Percentiles rank a stretch among this genome's conserved stretches.
These are phyloP conservation scores for Scedosporium dehoogii DNA, from an alignment of 2,329 filamentous ascomycete species.

Conservation along the genomic window DNA sequence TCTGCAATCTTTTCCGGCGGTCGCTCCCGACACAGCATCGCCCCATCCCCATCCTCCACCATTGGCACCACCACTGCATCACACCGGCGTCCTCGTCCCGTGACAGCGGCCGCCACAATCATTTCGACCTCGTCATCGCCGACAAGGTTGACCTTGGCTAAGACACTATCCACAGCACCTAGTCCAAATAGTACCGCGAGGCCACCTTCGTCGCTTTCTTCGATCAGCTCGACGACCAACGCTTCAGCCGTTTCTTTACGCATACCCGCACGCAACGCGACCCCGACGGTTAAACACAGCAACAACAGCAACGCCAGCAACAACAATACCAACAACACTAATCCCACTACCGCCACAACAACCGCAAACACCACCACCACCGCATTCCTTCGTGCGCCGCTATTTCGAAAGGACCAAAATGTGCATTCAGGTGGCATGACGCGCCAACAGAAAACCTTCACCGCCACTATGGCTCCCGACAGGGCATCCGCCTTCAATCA, in stretches of 20 bases:
- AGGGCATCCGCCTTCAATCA: conserved; percentile 41
- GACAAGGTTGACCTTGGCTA: not conserved
- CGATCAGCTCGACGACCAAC: conserved; percentile 6
- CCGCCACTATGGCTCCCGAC: conserved; percentile 33
- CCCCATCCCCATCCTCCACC: conserved; percentile 4
- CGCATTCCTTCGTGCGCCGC: not conserved
- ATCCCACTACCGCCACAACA: not conserved
- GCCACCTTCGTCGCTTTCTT: not conserved
- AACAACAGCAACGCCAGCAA: not conserved
- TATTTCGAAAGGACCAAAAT: conserved; percentile 2
- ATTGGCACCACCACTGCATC: not conserved
- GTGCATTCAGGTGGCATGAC: conserved; percentile 4
- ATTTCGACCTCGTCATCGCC: not conserved
- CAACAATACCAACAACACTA: not conserved
- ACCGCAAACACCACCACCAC: not conserved
- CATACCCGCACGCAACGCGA: not conserved
- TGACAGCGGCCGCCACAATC: conserved; percentile 2
- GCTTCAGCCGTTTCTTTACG: not conserved
- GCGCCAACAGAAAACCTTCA: conserved; percentile 7
- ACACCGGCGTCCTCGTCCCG: conserved; percentile 4
- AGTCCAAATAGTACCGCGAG: not conserved
- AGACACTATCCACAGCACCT: not conserved
- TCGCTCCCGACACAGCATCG: conserved; percentile 4
- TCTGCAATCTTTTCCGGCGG: not conserved
- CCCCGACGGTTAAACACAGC: not conserved